These are phyloP conservation scores for Naganishia liquefaciens DNA, from an alignment of 1,284 basidiomycete species.

Conservation along the genomic window DNA sequence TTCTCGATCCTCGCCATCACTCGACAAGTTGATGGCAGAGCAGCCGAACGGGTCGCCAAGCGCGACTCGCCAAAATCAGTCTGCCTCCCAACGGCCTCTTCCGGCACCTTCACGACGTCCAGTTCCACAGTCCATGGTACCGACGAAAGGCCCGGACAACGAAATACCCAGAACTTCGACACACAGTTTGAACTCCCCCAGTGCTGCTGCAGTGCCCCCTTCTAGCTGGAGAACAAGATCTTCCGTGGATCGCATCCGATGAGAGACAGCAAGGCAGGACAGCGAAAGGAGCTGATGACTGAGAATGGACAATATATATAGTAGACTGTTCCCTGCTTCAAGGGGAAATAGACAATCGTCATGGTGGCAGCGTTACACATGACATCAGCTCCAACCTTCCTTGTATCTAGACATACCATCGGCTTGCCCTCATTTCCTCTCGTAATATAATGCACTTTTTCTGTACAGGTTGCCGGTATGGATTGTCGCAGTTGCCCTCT, in stretches of 20 bases:
- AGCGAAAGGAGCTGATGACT: not conserved
- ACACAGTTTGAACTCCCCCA: not conserved
- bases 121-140: conserved; percentile 15
- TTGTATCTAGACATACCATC: not conserved
- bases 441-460: too few species aligned
- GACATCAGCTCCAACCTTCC: too few species aligned
- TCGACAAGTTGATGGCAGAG: conserved; percentile 12
- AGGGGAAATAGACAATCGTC: too few species aligned
- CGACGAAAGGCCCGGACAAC: conserved; percentile 23
- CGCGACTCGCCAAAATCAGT: not conserved
- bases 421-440: not conserved
- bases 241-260: conserved; percentile 22
- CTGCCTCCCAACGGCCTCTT: conserved; percentile 9
- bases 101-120: conserved; percentile 7
- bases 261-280: not conserved
- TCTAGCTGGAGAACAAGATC: conserved; percentile 28
- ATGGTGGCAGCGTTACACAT: too few species aligned
- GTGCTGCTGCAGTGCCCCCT: conserved; percentile 8
- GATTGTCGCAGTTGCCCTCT: not conserved
- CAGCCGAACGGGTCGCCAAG: not conserved
- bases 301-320: not conserved
- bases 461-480: not conserved
- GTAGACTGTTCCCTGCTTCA: too few species aligned
- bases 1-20: conserved; percentile 16
- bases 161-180: not conserved